Evolutionary conservation across 768 basidiomycete species (phyloP), one percentile per base, ranked within the genome.

Genomic region (Sutorius australiensis): DNA sequence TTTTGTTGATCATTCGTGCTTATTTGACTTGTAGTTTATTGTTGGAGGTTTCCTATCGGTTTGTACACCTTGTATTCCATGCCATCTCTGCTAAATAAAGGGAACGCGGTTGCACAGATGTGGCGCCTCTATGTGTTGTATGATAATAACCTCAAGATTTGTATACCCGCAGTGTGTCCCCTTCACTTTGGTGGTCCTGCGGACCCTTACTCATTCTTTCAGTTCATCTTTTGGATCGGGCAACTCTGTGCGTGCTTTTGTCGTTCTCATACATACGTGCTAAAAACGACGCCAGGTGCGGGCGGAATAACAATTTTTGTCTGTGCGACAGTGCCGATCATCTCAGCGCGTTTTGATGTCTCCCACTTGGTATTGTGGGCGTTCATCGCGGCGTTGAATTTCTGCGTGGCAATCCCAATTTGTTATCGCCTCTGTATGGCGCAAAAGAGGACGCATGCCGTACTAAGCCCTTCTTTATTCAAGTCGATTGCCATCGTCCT

Each of bases 101-200:
- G 13, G 13, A 13, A 19, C 11, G 19, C 11, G 1, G 16, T 32
- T 10, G 6, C 7, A 16, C 24, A 61, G 64, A 56, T 65, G 4
- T 67, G 62, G 62, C 66, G 62, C 14, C 54, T 65, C 43, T 67
- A 48, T 36, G 33, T 62, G 9, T 27, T 65, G 37, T 67, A 57
- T 37, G 58, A 55, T 33, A 38, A 46, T 17, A 27, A 43, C 8
- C 11, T 47, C 30, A 27, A 3, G 41, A 31, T 62, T 6, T 65
- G 65, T 39, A 21, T 61, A 3, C 53, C 63, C 2, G 48, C 65
- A 8, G 65, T 67, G 12, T 10, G 56, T 50, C 14, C 10, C 38
- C 30, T 42, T n/a, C 11, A 1, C 30, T 1, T 38, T 3, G 17
- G n/a, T 5, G 3, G 28, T 3, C 5, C 11, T 16, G n/a, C 3